Evolutionary conservation across 164 flowering plant species (phyloP).

Genomic region (Nelumbo lutea): DNA sequence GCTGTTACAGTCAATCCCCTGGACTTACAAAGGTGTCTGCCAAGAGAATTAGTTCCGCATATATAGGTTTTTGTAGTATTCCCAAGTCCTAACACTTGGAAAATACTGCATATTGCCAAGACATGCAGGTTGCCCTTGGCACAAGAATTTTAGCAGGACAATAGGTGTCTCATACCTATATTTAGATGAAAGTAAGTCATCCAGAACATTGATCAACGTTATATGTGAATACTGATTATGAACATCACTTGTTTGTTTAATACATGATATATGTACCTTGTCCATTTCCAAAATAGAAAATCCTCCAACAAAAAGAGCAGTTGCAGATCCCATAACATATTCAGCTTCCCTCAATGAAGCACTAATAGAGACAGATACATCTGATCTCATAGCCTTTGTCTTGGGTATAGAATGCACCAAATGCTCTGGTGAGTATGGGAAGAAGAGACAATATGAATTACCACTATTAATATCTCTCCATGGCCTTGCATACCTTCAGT

Average conservation of each 20-base stretch:
- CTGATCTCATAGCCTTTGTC: slow-evolving; percentile 33
- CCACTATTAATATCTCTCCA: slow-evolving; percentile 65
- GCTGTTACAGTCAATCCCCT: too few relatives aligned
- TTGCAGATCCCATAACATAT: slow-evolving; percentile 56
- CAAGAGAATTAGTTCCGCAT: background rate
- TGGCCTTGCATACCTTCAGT: slow-evolving; percentile 58
- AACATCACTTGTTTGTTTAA: background rate
- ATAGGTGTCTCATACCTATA: too few relatives aligned
- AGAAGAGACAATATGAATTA: slow-evolving; percentile 63
- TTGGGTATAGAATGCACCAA: slow-evolving; percentile 44
- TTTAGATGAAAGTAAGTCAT: background rate
- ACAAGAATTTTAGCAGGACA: background rate
- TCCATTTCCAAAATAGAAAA: slow-evolving; percentile 48
- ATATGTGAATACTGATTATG: background rate
- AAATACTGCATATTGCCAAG: background rate
- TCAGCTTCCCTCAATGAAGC: slow-evolving; percentile 44
- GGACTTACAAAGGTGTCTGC: background rate
- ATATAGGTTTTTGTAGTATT: too few relatives aligned
- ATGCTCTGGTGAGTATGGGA: slow-evolving; percentile 81
- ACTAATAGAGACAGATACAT: slow-evolving; percentile 42
- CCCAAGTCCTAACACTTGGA: background rate
- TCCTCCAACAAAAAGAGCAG: slow-evolving; percentile 75
- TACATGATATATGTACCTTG: slow-evolving; percentile 37
- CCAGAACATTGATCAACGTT: background rate
- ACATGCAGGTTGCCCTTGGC: background rate